Percentiles rank a stretch among this genome's conserved stretches.
phyloP scores from a whole-genome alignment of 352 stramenopile species.

The Hyaloperonospora brassicae region DNA sequence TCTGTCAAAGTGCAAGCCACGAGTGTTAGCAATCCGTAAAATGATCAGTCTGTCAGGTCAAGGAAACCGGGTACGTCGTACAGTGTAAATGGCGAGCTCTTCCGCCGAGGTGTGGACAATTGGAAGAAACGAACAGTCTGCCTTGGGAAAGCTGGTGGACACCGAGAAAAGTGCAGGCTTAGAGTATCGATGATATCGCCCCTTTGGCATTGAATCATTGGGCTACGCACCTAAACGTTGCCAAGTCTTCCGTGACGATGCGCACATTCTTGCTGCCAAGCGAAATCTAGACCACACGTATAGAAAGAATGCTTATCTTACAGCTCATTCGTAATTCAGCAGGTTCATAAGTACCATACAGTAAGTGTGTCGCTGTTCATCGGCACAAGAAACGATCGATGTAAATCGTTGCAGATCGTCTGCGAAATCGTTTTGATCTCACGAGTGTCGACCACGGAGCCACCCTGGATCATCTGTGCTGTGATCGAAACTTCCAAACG shows the following conservation, averaged over 20 bases:
- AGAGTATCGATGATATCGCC: not conserved
- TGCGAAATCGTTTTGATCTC: conserved; percentile 94
- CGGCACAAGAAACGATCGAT: conserved; percentile 96
- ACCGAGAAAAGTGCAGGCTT: not conserved
- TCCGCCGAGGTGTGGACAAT: conserved; percentile 96
- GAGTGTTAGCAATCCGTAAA: not conserved
- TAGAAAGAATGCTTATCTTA: not conserved
- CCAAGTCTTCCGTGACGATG: conserved; percentile 91
- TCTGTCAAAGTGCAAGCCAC: conserved; percentile 15
- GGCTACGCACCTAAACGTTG: conserved; percentile 79
- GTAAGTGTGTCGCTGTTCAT: conserved; percentile 91
- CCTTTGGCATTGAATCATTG: too few relatives aligned
- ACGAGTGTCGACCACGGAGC: conserved; percentile 97
- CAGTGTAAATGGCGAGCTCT: conserved; percentile 93
- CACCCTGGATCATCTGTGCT: conserved; percentile 82
- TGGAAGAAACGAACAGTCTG: conserved; percentile 92
- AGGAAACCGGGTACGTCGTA: conserved; percentile 24
- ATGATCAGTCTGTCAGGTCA: not conserved
- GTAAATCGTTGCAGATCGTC: conserved; percentile 93
- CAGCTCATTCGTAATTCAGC: not conserved
- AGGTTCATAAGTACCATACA: conserved; percentile 17
- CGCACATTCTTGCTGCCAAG: conserved; percentile 82
- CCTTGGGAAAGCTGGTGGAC: conserved; percentile 80
- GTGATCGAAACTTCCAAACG: conserved; percentile 86
- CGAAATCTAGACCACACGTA: conserved; percentile 45